A percentile compares a stretch with the other conserved stretches of the same genome.
Conservation (phyloP, 441 rosid species). For the Erodium trifolium region DNA sequence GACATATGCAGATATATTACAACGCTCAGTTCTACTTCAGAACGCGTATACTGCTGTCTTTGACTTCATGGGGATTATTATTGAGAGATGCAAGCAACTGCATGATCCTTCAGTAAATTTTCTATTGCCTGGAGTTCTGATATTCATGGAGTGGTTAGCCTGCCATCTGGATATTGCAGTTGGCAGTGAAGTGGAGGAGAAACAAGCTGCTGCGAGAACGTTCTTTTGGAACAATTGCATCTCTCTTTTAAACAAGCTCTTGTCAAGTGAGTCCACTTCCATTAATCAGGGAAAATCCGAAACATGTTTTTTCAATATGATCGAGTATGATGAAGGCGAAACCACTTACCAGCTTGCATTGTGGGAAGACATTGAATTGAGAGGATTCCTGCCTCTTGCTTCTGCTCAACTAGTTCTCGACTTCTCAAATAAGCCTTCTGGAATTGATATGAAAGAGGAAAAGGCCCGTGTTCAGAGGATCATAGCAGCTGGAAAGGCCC, state of each 20-base stretch:
- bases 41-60: constrained; percentile 17
- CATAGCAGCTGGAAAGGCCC: constrained; percentile 16
- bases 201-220: constrained; percentile 15
- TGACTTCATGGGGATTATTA: constrained; percentile 14
- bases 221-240: constrained; percentile 13
- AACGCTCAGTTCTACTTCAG: constrained; percentile 20
- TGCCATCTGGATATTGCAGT: constrained; percentile 18
- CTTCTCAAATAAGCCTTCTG: constrained; percentile 15
- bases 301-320: constrained; percentile 18
- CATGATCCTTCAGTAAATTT: constrained; percentile 14
- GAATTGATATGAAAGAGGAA: constrained; percentile 13
- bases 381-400: constrained; percentile 20
- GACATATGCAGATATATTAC: constrained; percentile 20
- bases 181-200: constrained; percentile 13
- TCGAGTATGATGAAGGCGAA: constrained; percentile 20
- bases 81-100: constrained; percentile 18
- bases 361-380: constrained; percentile 22
- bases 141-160: constrained; percentile 22
- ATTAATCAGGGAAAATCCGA: constrained; percentile 13
- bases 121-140: constrained; percentile 18
- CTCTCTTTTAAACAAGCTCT: constrained; percentile 17
- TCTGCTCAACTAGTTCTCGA: constrained; percentile 18
- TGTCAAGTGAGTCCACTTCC: constrained; percentile 1
- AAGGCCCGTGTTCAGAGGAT: constrained; percentile 18
- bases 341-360: constrained; percentile 17